These are phyloP conservation scores for Phytophthora sp. DNA, from an alignment of 352 stramenopile genomes.

Conservation along the genomic window DNA sequence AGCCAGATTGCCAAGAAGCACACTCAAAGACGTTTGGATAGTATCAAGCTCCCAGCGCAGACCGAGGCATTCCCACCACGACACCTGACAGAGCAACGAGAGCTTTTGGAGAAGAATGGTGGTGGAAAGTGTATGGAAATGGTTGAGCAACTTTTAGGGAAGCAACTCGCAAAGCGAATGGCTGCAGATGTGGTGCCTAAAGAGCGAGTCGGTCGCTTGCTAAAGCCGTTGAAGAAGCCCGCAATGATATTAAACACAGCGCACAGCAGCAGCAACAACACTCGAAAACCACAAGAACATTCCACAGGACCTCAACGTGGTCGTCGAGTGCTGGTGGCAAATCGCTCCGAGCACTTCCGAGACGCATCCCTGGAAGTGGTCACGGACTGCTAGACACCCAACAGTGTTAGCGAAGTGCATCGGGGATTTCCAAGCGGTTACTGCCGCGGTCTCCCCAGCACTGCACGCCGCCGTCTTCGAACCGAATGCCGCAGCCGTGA, in stretches of 20 bases:
- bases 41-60: conserved; percentile 50
- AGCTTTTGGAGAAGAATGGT: conserved; percentile 24
- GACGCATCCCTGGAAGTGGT: conserved; percentile 28
- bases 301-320: conserved; percentile 10
- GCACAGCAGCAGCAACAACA: background rate
- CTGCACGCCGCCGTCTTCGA: conserved; percentile 63
- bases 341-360: conserved; percentile 47
- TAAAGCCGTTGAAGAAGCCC: conserved; percentile 58
- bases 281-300: background rate
- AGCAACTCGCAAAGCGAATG: conserved; percentile 25
- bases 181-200: conserved; percentile 48
- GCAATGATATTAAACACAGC: conserved; percentile 33
- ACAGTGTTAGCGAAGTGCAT: conserved; percentile 21
- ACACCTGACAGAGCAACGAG: conserved; percentile 9
- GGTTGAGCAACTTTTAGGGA: conserved; percentile 28
- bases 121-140: conserved; percentile 20
- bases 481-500: conserved; percentile 72
- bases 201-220: conserved; percentile 46
- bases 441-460: conserved; percentile 69
- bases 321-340: conserved; percentile 43
- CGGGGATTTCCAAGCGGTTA: conserved; percentile 54
- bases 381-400: background rate
- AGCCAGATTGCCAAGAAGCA: conserved; percentile 57
- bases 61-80: conserved; percentile 50
- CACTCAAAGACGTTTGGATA: conserved; percentile 53